phyloP scores from a whole-genome alignment of 2,329 filamentous ascomycete species.

The Cladosporium austrohemisphaericum region DNA sequence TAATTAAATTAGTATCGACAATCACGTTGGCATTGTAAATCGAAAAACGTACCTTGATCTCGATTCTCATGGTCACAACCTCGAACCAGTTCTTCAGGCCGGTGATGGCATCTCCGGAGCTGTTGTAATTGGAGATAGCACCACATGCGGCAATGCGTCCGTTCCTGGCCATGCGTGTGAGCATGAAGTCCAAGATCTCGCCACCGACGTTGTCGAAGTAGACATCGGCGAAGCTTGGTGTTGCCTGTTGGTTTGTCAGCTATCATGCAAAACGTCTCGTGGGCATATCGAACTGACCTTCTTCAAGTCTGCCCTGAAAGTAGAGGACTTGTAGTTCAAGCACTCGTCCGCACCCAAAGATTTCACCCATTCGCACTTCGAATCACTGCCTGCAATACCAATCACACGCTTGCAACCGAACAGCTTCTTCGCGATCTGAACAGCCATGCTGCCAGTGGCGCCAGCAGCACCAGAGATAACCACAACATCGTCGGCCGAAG shows the following conservation, averaged over 20 bases:
- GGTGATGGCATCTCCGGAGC: slow-evolving; percentile 37
- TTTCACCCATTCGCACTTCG: slow-evolving; percentile 52
- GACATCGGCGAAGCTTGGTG: slow-evolving; percentile 54
- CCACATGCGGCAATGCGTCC: slow-evolving; percentile 69
- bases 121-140: slow-evolving; percentile 66
- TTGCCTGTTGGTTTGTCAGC: too few species aligned
- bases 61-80: slow-evolving; percentile 32
- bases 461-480: slow-evolving; percentile 49
- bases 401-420: slow-evolving; percentile 45
- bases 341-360: slow-evolving; percentile 51
- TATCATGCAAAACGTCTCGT: too few species aligned
- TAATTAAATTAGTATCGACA: too few species aligned
- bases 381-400: slow-evolving; percentile 51
- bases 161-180: slow-evolving; percentile 59
- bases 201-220: slow-evolving; percentile 74
- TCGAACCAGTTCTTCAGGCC: slow-evolving; percentile 38
- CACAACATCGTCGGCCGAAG: slow-evolving; percentile 41
- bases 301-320: slow-evolving; percentile 46
- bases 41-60: slow-evolving; percentile 26
- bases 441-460: slow-evolving; percentile 47
- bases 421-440: slow-evolving; percentile 53
- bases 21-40: too few species aligned
- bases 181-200: slow-evolving; percentile 64
- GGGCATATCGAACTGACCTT: too few species aligned
- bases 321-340: slow-evolving; percentile 51